A percentile compares a stretch with the other conserved stretches of the same genome.
These are phyloP conservation scores for Syzygium aqueum DNA, from an alignment of 345 rosid genomes.

Conservation along the genomic window DNA sequence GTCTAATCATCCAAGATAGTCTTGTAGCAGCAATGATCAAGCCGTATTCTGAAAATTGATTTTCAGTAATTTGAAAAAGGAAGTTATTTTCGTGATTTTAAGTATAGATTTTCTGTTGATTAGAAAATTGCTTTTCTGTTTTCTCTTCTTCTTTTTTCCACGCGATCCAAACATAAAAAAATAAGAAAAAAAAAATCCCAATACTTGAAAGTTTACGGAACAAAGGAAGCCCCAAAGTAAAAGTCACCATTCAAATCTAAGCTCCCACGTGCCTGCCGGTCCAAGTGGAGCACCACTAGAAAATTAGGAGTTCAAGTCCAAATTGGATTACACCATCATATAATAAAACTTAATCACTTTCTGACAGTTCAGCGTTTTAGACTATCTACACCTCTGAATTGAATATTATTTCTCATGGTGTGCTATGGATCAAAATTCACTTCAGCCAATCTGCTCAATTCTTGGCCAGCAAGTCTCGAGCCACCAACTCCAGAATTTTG, in stretches of 20 bases:
- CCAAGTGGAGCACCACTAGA: background rate
- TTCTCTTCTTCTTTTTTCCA: background rate
- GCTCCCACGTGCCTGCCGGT: background rate
- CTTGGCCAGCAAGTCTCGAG: background rate
- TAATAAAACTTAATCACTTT: background rate
- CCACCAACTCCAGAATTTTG: background rate
- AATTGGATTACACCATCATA: background rate
- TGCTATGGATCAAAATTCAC: background rate
- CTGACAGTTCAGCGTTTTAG: background rate
- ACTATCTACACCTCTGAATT: background rate
- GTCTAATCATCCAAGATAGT: no score
- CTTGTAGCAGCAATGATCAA: no score
- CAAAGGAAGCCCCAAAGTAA: background rate
- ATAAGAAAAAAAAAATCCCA: no score
- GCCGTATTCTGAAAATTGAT: no score
- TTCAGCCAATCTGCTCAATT: background rate
- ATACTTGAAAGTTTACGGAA: background rate
- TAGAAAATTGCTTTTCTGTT: fast-evolving
- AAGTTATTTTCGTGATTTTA: background rate
- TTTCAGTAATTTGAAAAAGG: no score
- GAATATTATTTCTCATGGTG: background rate
- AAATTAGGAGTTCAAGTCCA: background rate
- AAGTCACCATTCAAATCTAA: background rate
- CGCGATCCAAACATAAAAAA: background rate
- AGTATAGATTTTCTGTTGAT: background rate